Conservation (phyloP, 1,284 basidiomycete genomes). For the Moniliella sp. region DNA sequence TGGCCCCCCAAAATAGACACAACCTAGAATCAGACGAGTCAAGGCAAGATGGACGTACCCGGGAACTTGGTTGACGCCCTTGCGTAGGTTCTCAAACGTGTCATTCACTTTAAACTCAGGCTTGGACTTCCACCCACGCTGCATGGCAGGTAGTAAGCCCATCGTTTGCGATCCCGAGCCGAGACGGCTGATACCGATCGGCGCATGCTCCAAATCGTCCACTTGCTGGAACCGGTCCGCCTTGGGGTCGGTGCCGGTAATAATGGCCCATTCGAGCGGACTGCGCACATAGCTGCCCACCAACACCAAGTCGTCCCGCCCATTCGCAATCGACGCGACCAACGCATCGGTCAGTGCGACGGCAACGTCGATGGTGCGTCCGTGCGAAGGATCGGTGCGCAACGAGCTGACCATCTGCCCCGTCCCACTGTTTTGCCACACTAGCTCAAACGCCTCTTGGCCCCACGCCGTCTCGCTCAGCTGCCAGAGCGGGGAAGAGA, state of each 20-base stretch:
- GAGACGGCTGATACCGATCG: conserved; percentile 66
- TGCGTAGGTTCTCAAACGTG: conserved; percentile 46
- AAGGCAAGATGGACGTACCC: not conserved
- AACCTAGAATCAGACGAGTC: not conserved
- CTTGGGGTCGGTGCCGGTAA: conserved; percentile 50
- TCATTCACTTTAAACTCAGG: conserved; percentile 26
- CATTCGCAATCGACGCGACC: conserved; percentile 67
- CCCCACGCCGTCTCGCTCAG: conserved; percentile 21
- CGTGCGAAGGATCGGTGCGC: conserved; percentile 4
- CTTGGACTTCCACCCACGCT: conserved; percentile 34
- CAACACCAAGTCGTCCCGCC: conserved; percentile 64
- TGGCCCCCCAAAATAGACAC: conserved; percentile 40
- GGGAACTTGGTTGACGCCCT: conserved; percentile 52
- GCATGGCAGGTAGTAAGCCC: conserved; percentile 76
- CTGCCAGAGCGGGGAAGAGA: conserved; percentile 17
- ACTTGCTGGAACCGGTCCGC: conserved; percentile 46
- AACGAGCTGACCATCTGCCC: conserved; percentile 28
- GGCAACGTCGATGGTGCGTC: conserved; percentile 24
- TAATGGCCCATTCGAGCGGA: conserved; percentile 45
- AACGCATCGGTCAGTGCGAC: conserved; percentile 81
- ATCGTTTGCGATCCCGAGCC: conserved; percentile 48
- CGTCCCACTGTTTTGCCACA: conserved; percentile 21
- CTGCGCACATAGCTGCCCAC: conserved; percentile 66
- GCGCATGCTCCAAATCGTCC: conserved; percentile 54
- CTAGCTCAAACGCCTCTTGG: conserved; percentile 12